A percentile compares a stretch with the other conserved stretches of the same genome.
Evolutionary conservation across 2,329 filamentous ascomycete genomes (phyloP).

Genomic region (Aspergillus puulaauensis): DNA sequence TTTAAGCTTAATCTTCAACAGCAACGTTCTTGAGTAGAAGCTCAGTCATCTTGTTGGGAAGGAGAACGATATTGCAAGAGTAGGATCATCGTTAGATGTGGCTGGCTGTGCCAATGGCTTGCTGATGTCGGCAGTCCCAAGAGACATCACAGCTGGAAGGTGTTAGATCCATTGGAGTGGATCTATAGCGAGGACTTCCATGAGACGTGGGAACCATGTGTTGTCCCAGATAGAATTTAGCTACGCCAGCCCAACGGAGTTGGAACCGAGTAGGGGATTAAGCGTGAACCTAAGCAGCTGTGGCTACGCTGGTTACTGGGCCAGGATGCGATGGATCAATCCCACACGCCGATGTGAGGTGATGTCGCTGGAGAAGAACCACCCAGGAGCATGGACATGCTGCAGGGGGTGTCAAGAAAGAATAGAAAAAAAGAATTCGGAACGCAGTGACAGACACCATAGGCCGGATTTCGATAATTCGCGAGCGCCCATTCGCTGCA

Average conservation of each 20-base stretch:
- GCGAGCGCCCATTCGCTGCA: neutral
- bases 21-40: slow-evolving; percentile 5
- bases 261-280: slow-evolving; percentile 8
- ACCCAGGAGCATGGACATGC: neutral
- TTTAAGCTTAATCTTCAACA: slow-evolving; percentile 21
- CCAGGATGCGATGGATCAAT: neutral
- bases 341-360: neutral
- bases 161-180: slow-evolving; percentile 30
- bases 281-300: slow-evolving; percentile 20
- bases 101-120: slow-evolving; percentile 31
- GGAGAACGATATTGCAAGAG: slow-evolving; percentile 14
- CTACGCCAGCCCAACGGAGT: neutral
- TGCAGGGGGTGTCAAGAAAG: slow-evolving; percentile 8
- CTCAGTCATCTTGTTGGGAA: slow-evolving; percentile 10
- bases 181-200: slow-evolving; percentile 16
- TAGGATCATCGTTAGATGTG: slow-evolving; percentile 30
- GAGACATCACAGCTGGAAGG: slow-evolving; percentile 25
- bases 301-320: slow-evolving; percentile 6
- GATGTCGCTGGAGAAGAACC: slow-evolving; percentile 10
- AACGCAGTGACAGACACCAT: neutral
- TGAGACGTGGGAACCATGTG: slow-evolving; percentile 18
- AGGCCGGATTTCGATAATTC: neutral
- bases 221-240: slow-evolving; percentile 10
- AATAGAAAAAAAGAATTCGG: slow-evolving; percentile 2
- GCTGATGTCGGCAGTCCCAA: slow-evolving; percentile 19